Evolutionary conservation across 2,329 filamentous ascomycete genomes (phyloP).

Genomic region (Trichoderma koningiopsis): DNA sequence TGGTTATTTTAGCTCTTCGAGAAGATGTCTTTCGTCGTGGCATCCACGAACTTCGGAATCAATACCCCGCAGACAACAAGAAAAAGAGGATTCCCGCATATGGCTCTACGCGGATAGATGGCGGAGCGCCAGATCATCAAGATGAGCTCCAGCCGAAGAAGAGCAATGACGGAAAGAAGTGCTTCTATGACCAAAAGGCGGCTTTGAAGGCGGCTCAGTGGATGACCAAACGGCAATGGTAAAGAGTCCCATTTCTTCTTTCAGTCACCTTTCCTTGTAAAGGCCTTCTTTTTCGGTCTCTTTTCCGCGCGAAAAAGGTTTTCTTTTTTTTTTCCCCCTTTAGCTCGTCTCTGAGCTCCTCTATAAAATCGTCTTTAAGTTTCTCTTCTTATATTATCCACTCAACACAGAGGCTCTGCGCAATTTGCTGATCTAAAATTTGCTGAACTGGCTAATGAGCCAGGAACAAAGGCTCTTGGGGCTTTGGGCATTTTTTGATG

Average conservation of each 20-base stretch:
- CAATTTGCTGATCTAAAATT: neutral
- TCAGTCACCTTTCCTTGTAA: neutral
- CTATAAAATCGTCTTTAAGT: neutral
- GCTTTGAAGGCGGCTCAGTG: neutral
- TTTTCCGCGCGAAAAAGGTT: neutral
- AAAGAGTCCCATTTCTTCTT: neutral
- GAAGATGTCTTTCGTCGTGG: neutral
- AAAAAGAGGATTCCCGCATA: neutral
- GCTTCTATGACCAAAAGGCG: neutral
- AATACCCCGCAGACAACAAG: neutral
- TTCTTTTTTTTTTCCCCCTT: neutral
- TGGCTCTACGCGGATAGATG: slow-evolving; percentile 16
- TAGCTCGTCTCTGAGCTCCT: neutral
- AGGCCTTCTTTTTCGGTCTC: neutral
- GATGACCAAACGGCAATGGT: neutral
- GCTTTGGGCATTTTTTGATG: neutral
- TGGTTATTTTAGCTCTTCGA: neutral
- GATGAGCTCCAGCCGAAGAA: slow-evolving; percentile 30
- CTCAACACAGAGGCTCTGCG: neutral
- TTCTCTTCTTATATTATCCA: neutral
- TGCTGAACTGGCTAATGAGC: neutral
- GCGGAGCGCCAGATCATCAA: slow-evolving; percentile 28
- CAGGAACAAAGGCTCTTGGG: neutral
- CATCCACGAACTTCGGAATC: neutral
- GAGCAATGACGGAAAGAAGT: neutral